phyloP scores from a whole-genome alignment of 345 rosid genomes.

The Populus deltoides region DNA sequence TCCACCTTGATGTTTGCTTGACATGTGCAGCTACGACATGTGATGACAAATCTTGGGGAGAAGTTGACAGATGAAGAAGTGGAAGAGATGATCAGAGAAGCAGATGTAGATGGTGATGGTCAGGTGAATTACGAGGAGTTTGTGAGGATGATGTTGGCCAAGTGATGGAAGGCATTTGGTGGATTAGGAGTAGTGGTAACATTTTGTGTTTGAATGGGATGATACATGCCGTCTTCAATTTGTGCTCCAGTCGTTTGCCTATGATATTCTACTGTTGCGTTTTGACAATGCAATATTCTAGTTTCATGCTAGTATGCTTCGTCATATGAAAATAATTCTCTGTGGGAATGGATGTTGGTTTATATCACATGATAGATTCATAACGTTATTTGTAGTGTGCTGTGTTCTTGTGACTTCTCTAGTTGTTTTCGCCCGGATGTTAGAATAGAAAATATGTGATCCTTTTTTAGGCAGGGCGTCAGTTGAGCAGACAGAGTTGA shows the following conservation, averaged over 20 bases:
- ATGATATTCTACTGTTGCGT: too few relatives aligned
- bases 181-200: not conserved
- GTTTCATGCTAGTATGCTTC: not conserved
- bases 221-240: not conserved
- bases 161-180: constrained; percentile 4
- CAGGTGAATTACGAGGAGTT: constrained; percentile 48
- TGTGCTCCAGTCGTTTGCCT: not conserved
- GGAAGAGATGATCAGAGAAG: constrained; percentile 50
- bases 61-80: constrained; percentile 49
- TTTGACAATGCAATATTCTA: too few relatives aligned
- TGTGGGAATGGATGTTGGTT: not conserved
- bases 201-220: not conserved
- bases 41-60: constrained; percentile 52
- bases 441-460: not conserved
- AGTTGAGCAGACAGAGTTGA: not conserved
- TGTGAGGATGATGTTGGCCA: constrained; percentile 47
- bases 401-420: not conserved
- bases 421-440: not conserved
- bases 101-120: constrained; percentile 50
- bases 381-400: too few relatives aligned
- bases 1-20: not conserved
- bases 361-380: not conserved
- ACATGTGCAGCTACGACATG: constrained; percentile 42
- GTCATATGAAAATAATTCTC: not conserved
- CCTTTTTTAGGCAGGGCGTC: not conserved